phyloP scores from a whole-genome alignment of 106 monocot genomes.

The Dendrobium huoshanense region DNA sequence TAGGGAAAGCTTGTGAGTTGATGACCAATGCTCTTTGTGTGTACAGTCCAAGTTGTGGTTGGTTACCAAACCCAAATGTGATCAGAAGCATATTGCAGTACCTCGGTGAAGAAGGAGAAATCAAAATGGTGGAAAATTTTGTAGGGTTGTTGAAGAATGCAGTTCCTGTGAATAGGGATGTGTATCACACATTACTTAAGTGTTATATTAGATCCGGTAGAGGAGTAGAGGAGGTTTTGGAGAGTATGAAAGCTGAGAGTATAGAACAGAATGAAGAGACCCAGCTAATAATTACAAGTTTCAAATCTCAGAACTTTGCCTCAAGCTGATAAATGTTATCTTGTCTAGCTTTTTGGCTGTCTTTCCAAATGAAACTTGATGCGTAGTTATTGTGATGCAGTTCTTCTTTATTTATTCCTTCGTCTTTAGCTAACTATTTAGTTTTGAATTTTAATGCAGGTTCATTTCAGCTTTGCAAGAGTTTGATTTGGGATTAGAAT shows the following conservation, averaged over 20 bases:
- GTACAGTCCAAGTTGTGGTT: conserved; percentile 35
- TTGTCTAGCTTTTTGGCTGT: too few species aligned
- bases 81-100: conserved; percentile 35
- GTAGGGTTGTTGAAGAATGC: conserved; percentile 44
- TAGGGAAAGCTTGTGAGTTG: conserved; percentile 43
- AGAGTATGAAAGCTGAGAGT: conserved; percentile 44
- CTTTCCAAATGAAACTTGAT: neutral
- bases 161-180: conserved; percentile 30
- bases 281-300: conserved; percentile 20
- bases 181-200: conserved; percentile 60
- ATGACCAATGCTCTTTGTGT: conserved; percentile 60
- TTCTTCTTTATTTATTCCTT: neutral
- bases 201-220: conserved; percentile 42
- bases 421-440: neutral
- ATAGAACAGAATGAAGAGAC: conserved; percentile 33
- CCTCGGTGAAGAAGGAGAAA: conserved; percentile 39
- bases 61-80: conserved; percentile 41
- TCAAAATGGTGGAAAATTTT: conserved; percentile 37
- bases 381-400: neutral
- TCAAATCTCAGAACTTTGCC: neutral
- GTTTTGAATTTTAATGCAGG: too few species aligned
- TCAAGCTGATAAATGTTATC: neutral
- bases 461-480: too few species aligned
- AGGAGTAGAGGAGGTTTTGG: conserved; percentile 28
- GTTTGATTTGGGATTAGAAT: too few species aligned